These are phyloP conservation scores for Casuarina equisetifolia DNA, from an alignment of 306 rosid species.

Conservation along the genomic window DNA sequence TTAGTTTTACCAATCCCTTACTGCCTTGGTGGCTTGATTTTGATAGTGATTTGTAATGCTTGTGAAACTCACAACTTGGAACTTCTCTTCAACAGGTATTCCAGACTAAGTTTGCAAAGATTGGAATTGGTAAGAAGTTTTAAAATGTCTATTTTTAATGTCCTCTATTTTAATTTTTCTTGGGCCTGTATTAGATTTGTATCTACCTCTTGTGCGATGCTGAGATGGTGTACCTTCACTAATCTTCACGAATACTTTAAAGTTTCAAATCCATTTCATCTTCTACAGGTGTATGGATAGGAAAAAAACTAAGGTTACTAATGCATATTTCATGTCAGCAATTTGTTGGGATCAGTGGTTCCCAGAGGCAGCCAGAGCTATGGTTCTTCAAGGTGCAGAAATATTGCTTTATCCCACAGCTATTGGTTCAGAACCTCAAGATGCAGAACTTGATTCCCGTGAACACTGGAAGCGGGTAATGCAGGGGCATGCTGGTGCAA, in stretches of 20 bases:
- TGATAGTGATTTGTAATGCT: slow-evolving; percentile 20
- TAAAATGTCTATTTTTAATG: slow-evolving; percentile 10
- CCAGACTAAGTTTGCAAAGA: slow-evolving; percentile 79
- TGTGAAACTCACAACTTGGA: slow-evolving; percentile 14
- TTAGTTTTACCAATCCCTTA: neutral
- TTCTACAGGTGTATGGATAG: slow-evolving; percentile 7
- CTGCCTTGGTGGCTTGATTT: slow-evolving; percentile 12
- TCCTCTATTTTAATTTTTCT: neutral
- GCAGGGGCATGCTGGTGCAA: slow-evolving; percentile 99
- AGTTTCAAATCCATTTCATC: slow-evolving; percentile 12
- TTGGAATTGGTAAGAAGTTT: slow-evolving; percentile 80
- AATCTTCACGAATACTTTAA: slow-evolving; percentile 1
- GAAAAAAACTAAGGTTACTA: slow-evolving; percentile 20
- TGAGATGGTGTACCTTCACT: slow-evolving; percentile 7
- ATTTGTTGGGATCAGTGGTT: slow-evolving; percentile 99
- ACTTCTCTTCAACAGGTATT: slow-evolving; percentile 67
- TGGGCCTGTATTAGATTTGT: slow-evolving; percentile 1
- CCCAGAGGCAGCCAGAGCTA: slow-evolving; percentile 93
- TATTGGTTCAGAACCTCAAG: slow-evolving; percentile 97
- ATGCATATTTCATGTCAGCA: slow-evolving; percentile 50
- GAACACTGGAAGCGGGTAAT: slow-evolving; percentile 95
- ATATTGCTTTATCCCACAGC: slow-evolving; percentile 95
- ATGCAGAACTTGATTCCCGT: slow-evolving; percentile 72
- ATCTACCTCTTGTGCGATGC: neutral
- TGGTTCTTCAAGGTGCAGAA: slow-evolving; percentile 99